phyloP scores from a whole-genome alignment of 1,284 basidiomycete species.

The Veloboletus limbatus region DNA sequence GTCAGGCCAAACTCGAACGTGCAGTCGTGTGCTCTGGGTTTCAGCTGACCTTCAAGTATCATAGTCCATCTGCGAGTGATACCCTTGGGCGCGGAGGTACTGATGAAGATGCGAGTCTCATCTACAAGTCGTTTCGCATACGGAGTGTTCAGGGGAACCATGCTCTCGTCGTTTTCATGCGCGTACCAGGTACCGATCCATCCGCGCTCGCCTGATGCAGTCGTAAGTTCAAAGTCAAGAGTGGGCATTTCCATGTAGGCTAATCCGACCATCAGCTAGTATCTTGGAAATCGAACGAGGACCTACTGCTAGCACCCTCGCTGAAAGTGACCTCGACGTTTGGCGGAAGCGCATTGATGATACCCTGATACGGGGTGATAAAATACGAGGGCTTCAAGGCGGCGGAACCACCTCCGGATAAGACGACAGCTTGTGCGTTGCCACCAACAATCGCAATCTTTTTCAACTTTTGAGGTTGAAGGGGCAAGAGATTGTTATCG shows the following conservation, averaged over 20 bases:
- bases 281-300: neutral
- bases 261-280: constrained; percentile 23
- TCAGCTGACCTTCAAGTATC: constrained; percentile 56
- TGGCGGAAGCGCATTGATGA: constrained; percentile 42
- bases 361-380: constrained; percentile 69
- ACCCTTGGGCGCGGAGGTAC: constrained; percentile 48
- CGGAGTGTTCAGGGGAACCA: constrained; percentile 45
- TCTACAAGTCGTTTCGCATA: constrained; percentile 50
- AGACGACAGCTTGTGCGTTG: constrained; percentile 65
- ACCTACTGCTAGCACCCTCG: constrained; percentile 58
- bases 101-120: constrained; percentile 68
- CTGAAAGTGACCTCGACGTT: constrained; percentile 58
- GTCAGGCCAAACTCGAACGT: constrained; percentile 70
- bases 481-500: constrained; percentile 55
- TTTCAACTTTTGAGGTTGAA: constrained; percentile 50
- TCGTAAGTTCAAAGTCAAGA: constrained; percentile 61
- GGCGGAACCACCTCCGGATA: constrained; percentile 77
- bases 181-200: constrained; percentile 62
- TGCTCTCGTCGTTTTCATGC: constrained; percentile 56
- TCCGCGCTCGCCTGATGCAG: constrained; percentile 54
- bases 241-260: constrained; percentile 62
- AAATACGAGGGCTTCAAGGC: constrained; percentile 72
- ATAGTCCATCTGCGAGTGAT: constrained; percentile 63
- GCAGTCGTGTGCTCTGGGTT: constrained; percentile 50
- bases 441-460: constrained; percentile 76